A percentile compares a stretch with the other conserved stretches of the same genome.
Evolutionary conservation across 2,329 filamentous ascomycete genomes (phyloP).

Genomic region (Exophiala aquamarina): DNA sequence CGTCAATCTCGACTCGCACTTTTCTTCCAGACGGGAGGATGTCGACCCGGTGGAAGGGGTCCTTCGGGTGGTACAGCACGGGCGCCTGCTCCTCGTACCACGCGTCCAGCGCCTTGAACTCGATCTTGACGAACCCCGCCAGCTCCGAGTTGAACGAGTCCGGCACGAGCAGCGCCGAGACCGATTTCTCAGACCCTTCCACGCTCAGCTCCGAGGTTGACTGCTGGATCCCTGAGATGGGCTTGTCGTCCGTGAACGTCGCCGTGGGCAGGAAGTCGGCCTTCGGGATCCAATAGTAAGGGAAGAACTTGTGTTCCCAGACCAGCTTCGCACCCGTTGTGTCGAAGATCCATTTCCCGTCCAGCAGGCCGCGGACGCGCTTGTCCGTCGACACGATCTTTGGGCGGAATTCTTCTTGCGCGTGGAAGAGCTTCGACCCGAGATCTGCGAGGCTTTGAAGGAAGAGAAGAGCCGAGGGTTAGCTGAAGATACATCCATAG

Average conservation of each 20-base stretch:
- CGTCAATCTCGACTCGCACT: slow-evolving; percentile 25
- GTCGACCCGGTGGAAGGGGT: slow-evolving; percentile 29
- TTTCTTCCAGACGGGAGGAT: slow-evolving; percentile 25
- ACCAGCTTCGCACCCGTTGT: slow-evolving; percentile 26
- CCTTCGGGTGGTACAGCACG: slow-evolving; percentile 27
- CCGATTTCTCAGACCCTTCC: slow-evolving; percentile 15
- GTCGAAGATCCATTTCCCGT: slow-evolving; percentile 28
- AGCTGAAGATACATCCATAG: neutral
- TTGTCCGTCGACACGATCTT: slow-evolving; percentile 26
- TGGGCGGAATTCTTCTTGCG: slow-evolving; percentile 16
- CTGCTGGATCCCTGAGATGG: slow-evolving; percentile 22
- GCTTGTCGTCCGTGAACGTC: slow-evolving; percentile 24
- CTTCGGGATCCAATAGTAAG: slow-evolving; percentile 25
- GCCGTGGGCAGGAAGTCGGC: slow-evolving; percentile 22
- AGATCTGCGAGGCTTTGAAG: slow-evolving; percentile 21
- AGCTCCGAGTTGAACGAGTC: slow-evolving; percentile 23
- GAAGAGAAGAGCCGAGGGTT: neutral
- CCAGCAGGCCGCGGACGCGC: slow-evolving; percentile 26
- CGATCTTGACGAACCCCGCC: slow-evolving; percentile 28
- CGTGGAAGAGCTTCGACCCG: slow-evolving; percentile 26
- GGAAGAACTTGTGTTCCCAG: slow-evolving; percentile 28
- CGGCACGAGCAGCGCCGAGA: slow-evolving; percentile 20
- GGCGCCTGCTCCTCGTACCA: slow-evolving; percentile 27
- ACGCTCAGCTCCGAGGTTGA: slow-evolving; percentile 21
- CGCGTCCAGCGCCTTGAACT: slow-evolving; percentile 27